These are phyloP conservation scores for Phytophthora constricta DNA, from an alignment of 352 stramenopile species.

Conservation along the genomic window DNA sequence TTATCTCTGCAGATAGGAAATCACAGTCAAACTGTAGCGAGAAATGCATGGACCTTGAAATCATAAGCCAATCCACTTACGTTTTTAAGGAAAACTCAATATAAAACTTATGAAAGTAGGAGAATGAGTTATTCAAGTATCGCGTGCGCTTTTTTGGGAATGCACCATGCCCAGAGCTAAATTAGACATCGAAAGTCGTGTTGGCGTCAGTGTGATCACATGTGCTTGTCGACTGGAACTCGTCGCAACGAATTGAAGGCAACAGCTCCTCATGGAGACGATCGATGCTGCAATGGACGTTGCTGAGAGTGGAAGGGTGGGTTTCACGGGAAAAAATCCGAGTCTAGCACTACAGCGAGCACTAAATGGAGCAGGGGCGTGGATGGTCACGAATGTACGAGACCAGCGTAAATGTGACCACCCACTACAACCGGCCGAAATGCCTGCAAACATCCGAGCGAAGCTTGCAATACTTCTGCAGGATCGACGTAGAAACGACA, in stretches of 20 bases:
- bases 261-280: conserved; percentile 15
- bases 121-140: too few relatives aligned
- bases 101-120: too few relatives aligned
- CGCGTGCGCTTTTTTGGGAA: too few relatives aligned
- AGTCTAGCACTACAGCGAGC: conserved; percentile 29
- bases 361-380: conserved; percentile 10
- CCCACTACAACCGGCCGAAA: conserved; percentile 23
- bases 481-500: conserved; percentile 19
- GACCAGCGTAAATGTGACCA: conserved; percentile 42
- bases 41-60: too few relatives aligned
- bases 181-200: background rate
- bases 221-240: too few relatives aligned
- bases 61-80: too few relatives aligned
- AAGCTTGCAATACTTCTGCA: conserved; percentile 35
- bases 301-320: conserved; percentile 5
- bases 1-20: too few relatives aligned
- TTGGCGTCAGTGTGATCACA: too few relatives aligned
- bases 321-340: conserved; percentile 17
- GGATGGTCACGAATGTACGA: conserved; percentile 26
- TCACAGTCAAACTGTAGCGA: too few relatives aligned
- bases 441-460: conserved; percentile 24
- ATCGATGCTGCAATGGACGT: conserved; percentile 7
- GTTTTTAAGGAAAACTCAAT: too few relatives aligned
- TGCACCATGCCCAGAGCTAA: too few relatives aligned
- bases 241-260: too few relatives aligned